A percentile compares a stretch with the other conserved stretches of the same genome.
These are phyloP conservation scores for Apiotrichum akiyoshidainum DNA, from an alignment of 1,284 basidiomycete genomes.

Conservation along the genomic window DNA sequence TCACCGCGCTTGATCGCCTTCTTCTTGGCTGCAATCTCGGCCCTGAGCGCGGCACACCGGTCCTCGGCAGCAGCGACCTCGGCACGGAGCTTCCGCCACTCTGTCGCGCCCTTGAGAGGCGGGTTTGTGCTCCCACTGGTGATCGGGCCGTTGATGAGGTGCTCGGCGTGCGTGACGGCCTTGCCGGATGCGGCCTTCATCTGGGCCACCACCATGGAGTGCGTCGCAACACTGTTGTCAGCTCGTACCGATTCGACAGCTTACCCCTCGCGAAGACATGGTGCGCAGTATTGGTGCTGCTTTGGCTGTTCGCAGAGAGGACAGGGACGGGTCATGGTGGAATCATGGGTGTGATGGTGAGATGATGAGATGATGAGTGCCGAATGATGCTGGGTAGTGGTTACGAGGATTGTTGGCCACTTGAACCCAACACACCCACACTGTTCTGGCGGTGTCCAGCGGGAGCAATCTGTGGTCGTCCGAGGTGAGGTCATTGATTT, in stretches of 20 bases:
- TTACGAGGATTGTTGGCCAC: too few species aligned
- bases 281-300: constrained; percentile 29
- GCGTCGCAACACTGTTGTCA: constrained; percentile 19
- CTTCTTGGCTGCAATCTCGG: constrained; percentile 12
- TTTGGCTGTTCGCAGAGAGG: constrained; percentile 31
- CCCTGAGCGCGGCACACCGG: constrained; percentile 22
- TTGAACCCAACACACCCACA: too few species aligned
- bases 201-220: constrained; percentile 14
- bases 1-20: constrained; percentile 18
- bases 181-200: constrained; percentile 16
- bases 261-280: constrained; percentile 37
- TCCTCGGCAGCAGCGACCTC: constrained; percentile 28
- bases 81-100: constrained; percentile 37
- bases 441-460: too few species aligned
- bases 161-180: constrained; percentile 16
- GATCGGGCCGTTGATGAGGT: constrained; percentile 16
- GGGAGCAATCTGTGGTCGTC: too few species aligned
- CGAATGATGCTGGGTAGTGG: too few species aligned
- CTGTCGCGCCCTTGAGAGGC: neutral
- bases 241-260: constrained; percentile 4
- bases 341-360: constrained; percentile 2
- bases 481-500: too few species aligned
- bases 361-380: neutral
- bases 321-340: constrained; percentile 15
- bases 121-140: neutral